These are phyloP conservation scores for Ophiostoma sp. DNA, from an alignment of 2,329 filamentous ascomycete species.

Conservation along the genomic window DNA sequence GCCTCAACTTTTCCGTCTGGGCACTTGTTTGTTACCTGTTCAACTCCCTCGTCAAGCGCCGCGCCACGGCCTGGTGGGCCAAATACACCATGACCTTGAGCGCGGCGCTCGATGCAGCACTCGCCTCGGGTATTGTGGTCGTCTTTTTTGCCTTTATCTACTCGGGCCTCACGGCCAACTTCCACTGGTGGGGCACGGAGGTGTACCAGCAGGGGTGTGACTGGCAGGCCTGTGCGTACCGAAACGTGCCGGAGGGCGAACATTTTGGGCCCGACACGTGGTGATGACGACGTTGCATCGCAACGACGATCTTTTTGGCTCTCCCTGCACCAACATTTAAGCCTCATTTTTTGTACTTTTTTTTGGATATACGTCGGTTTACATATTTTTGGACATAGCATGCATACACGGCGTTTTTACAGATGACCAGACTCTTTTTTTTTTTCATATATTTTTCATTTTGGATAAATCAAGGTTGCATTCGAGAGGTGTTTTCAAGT, in stretches of 20 bases:
- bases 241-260: slow-evolving; percentile 60
- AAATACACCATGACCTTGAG: slow-evolving; percentile 91
- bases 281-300: slow-evolving; percentile 39
- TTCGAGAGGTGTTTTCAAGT: background rate
- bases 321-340: background rate
- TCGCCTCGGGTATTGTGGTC: slow-evolving; percentile 79
- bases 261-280: slow-evolving; percentile 66
- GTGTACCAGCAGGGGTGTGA: slow-evolving; percentile 82
- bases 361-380: background rate
- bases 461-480: background rate
- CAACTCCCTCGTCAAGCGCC: slow-evolving; percentile 71
- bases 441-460: background rate
- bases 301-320: background rate
- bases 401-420: background rate
- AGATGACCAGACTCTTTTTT: background rate
- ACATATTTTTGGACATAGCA: background rate
- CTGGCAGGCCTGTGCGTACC: slow-evolving; percentile 77
- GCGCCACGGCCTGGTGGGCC: slow-evolving; percentile 76
- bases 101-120: slow-evolving; percentile 77
- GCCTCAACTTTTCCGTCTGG: slow-evolving; percentile 87
- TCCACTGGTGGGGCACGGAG: slow-evolving; percentile 88
- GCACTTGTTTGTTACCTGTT: slow-evolving; percentile 81
- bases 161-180: slow-evolving; percentile 69
- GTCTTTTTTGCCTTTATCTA: slow-evolving; percentile 88
- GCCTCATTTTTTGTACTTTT: background rate